phyloP scores from a whole-genome alignment of 805 yeast species.

The Saccharomycopsis malanga region DNA sequence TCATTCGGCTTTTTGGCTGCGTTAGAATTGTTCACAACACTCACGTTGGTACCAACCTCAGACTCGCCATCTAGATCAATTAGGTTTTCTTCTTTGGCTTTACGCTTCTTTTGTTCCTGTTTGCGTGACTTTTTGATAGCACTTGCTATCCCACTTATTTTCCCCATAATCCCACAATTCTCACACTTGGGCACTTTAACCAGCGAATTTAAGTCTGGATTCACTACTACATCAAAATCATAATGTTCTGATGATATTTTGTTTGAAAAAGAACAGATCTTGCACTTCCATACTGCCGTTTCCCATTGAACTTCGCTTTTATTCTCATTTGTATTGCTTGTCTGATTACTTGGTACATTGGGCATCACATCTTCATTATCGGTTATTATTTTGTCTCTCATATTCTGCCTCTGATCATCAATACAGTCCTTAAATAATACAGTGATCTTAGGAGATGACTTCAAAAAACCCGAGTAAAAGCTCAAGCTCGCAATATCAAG shows the following conservation, averaged over 20 bases:
- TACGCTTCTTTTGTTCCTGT: neutral
- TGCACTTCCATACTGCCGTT: conserved; percentile 63
- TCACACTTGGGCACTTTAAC: conserved; percentile 40
- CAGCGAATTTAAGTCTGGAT: conserved; percentile 13
- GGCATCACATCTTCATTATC: too few relatives aligned
- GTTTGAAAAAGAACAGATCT: conserved; percentile 78
- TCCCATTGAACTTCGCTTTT: neutral
- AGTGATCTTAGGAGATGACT: conserved; percentile 73
- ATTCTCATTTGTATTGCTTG: neutral
- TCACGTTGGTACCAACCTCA: neutral
- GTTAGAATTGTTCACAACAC: neutral
- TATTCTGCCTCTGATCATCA: too few relatives aligned
- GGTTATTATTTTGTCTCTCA: too few relatives aligned
- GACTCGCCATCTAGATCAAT: conserved; percentile 5
- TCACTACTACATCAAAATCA: conserved; percentile 23
- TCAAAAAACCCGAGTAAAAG: conserved; percentile 50
- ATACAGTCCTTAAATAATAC: conserved; percentile 30
- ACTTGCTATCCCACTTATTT: conserved; percentile 30
- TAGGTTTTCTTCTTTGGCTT: neutral
- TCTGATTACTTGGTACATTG: too few relatives aligned
- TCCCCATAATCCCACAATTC: conserved; percentile 56
- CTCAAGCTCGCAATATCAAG: conserved; percentile 29
- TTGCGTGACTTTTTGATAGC: conserved; percentile 25
- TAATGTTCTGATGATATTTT: conserved; percentile 29
- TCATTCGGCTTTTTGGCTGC: conserved; percentile 19